Evolutionary conservation across 768 basidiomycete genomes (phyloP), one percentile per base, ranked within the genome.

Genomic region (Lactarius deliciosus): DNA sequence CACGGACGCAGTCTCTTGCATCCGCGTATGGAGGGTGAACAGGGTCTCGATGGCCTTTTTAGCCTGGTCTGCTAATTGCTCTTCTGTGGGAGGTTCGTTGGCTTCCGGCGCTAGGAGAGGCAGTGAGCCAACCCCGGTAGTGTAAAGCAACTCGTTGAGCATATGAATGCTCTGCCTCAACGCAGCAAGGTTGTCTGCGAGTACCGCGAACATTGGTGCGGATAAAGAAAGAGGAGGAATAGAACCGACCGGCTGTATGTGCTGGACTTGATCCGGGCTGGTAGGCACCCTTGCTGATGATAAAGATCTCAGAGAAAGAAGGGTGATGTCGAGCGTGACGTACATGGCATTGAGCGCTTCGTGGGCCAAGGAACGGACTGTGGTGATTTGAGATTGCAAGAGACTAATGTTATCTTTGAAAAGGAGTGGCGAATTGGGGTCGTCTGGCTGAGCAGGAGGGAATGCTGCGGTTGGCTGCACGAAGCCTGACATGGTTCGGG

Each of bases 331-430:
- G 59, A 55, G 57, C 56, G 22, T 20, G 43, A 68, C 67, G 36
- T 34, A 69, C 69, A 69, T 69, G 20, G 61, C 50, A 28, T 68
- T 61, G 61, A 69, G 66, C 40, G 69, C 69, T 55, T 63, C 67
- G 47, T 59, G 69, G 2, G 63, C 59, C 50, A 69, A 60, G 0
- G 66, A 60, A 36, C 64, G 69, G 34, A 69, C 60, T 8, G 58
- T 59, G 36, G 22, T 60, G 20, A 69, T 68, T 1, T 68, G 66
- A 20, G 41, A 60, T 13, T 69, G 69, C n/a, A 64, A 62, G 38
- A 63, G 57, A 10, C 55, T 36, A 32, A 69, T 55, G 45, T 69
- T 68, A 6, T 68, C 59, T 56, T 68, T 69, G 66, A 69, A 69
- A 45, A 69, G 69, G 6, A 58, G 38, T 5, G 69, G 66, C n/a